Evolutionary conservation across 345 rosid species (phyloP).

Genomic region (Populus deltoides): DNA sequence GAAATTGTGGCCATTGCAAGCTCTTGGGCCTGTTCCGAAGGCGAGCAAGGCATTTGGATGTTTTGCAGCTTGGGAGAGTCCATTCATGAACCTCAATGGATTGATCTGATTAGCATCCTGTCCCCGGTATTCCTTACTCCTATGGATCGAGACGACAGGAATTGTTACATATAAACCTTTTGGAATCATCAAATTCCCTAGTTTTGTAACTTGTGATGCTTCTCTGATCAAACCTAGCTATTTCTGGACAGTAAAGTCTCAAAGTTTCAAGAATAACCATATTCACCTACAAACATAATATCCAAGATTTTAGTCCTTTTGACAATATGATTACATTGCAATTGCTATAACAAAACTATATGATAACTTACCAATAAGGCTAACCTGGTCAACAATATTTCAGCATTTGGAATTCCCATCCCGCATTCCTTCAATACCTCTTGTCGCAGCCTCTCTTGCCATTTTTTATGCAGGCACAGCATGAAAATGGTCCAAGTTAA

Average conservation of each 20-base stretch:
- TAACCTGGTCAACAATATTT: slow-evolving; percentile 6
- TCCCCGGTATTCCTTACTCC: slow-evolving; percentile 70
- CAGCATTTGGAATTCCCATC: not conserved
- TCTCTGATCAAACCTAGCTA: slow-evolving; percentile 3
- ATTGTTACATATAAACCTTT: slow-evolving; percentile 59
- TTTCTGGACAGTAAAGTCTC: slow-evolving; percentile 18
- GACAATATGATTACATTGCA: no score
- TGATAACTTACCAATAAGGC: slow-evolving; percentile 10
- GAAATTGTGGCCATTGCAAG: slow-evolving; percentile 77
- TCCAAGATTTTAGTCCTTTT: not conserved
- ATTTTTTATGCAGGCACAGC: slow-evolving; percentile 74
- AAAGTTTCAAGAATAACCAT: slow-evolving; percentile 22
- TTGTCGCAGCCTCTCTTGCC: slow-evolving; percentile 87
- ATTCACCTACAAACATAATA: not conserved
- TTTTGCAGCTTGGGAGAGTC: slow-evolving; percentile 69
- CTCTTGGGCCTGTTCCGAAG: slow-evolving; percentile 71
- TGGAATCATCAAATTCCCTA: slow-evolving; percentile 80
- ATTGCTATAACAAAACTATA: no score
- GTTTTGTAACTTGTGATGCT: slow-evolving; percentile 33
- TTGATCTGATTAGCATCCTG: slow-evolving; percentile 71
- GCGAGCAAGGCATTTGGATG: slow-evolving; percentile 71
- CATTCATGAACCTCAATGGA: slow-evolving; percentile 64
- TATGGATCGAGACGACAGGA: slow-evolving; percentile 79
- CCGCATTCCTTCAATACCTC: slow-evolving; percentile 75
- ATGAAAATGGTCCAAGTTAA: slow-evolving; percentile 83